Conservation (phyloP, 2,329 filamentous ascomycete species). For the Keithomyces neogunnii region DNA sequence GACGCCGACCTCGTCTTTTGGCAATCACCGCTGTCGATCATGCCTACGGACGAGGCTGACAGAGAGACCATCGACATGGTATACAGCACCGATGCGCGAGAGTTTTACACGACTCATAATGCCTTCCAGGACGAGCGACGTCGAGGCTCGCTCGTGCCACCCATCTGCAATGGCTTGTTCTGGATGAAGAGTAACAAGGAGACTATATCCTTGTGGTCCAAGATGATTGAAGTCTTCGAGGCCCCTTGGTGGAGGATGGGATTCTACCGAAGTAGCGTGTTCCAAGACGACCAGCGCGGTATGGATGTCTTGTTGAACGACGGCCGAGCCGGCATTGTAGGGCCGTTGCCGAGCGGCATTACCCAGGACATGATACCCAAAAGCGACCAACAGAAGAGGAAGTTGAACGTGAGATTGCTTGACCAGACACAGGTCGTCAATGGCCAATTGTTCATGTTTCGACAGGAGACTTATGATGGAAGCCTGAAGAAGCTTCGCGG, state of each 20-base stretch:
- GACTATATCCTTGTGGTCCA: neutral
- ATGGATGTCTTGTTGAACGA: slow-evolving; percentile 4
- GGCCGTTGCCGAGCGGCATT: neutral
- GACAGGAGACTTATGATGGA: neutral
- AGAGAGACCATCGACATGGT: neutral
- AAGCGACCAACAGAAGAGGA: neutral
- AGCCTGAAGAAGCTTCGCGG: neutral
- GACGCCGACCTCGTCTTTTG: slow-evolving; percentile 2
- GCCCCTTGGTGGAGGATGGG: neutral
- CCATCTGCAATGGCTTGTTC: slow-evolving; percentile 4
- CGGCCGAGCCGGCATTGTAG: neutral
- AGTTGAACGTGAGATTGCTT: neutral
- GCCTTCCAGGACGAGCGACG: neutral
- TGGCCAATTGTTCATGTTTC: slow-evolving; percentile 2
- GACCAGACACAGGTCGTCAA: slow-evolving; percentile 3
- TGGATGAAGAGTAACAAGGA: slow-evolving; percentile 3
- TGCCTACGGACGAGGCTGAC: neutral
- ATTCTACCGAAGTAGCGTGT: neutral
- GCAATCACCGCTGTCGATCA: neutral
- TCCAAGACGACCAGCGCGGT: slow-evolving; percentile 3
- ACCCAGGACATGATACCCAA: neutral
- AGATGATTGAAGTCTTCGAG: slow-evolving; percentile 1
- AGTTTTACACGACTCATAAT: slow-evolving; percentile 1
- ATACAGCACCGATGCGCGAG: slow-evolving; percentile 4
- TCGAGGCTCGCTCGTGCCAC: neutral